Evolutionary conservation across 768 basidiomycete species (phyloP).

Genomic region (Mycena vulgaris): DNA sequence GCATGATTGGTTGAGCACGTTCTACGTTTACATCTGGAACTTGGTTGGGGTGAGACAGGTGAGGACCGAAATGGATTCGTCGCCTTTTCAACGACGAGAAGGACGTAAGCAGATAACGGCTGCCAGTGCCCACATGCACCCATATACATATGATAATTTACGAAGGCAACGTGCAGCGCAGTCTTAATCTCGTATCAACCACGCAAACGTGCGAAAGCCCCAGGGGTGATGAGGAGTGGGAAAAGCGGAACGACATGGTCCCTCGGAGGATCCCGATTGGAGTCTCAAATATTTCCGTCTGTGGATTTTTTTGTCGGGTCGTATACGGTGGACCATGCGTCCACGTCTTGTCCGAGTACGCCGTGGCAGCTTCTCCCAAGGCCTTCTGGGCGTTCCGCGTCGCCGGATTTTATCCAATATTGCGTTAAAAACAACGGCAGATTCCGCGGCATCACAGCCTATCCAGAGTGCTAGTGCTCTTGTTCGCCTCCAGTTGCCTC

Average conservation of each 20-base stretch:
- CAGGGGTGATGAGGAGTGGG: background rate
- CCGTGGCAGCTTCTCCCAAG: too few relatives aligned
- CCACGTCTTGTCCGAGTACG: too few relatives aligned
- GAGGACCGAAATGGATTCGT: background rate
- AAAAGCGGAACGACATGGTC: slow-evolving; percentile 3
- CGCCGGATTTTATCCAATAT: too few relatives aligned
- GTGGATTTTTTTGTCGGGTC: background rate
- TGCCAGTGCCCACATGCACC: slow-evolving; percentile 8
- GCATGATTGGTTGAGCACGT: slow-evolving; percentile 1
- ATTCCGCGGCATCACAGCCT: too few relatives aligned
- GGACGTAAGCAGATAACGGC: slow-evolving; percentile 12
- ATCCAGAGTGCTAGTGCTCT: too few relatives aligned
- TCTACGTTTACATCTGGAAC: background rate
- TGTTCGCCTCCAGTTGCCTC: too few relatives aligned
- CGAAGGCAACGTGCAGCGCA: slow-evolving; percentile 11
- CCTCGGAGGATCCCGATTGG: slow-evolving; percentile 12
- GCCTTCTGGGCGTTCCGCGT: too few relatives aligned
- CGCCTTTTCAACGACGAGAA: background rate
- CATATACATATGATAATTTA: background rate
- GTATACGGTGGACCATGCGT: background rate
- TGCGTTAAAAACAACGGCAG: too few relatives aligned
- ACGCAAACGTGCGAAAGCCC: slow-evolving; percentile 14
- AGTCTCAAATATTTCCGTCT: background rate
- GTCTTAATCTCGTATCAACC: background rate
- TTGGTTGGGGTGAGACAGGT: background rate